Base-by-base conservation (phyloP, 768 basidiomycete genomes). In the Ramaria sp. region DNA sequence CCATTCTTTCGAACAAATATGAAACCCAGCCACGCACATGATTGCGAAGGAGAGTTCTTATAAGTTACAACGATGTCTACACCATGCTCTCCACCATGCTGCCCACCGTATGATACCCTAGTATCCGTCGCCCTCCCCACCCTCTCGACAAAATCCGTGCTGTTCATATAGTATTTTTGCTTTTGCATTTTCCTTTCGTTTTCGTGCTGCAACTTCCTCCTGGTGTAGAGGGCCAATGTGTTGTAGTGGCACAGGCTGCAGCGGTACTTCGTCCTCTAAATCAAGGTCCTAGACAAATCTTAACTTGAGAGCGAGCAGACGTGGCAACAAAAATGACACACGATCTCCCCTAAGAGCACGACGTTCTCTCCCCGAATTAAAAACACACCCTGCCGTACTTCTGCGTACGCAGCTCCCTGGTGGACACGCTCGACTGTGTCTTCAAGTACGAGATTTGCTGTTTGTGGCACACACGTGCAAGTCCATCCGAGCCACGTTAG, bases 301-400 rank as follows among this genome's bases (percentile, higher is more conserved):
- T 38, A 28, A 13, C 20, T 25, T 22, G 34, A 32, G 39, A 22
- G 36, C 30, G 28, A 15, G 20, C 24, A 43, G 28, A 2, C 8
- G 20, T 8, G 39, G 39, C 36, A 37, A 37, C 36, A 5, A 22
- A 22, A 56, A 49, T 59, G 34, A 78, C 90, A 66, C 62, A 95
- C 96, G 58, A 99, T 88, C 77, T 99, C 96, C 36, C 96, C 96
- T 20, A 98, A 72, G 57, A 97, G 71, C 32, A 98, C 96, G 15
- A 99, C 96, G 66, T 99, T 99, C 75, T 99, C 96, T 48, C 96
- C 96, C 52, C 96, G 82, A 61, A 99, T 93, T 59, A 98, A 78
- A 70, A 90, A 93, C 27, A 99, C 78, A 3, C 94, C 95, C 57
- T 83, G 79, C 73, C 83, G 86, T 61, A 78, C 81, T 65, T 98